Conservation (phyloP, 768 basidiomycete species). For the Strobilomyces confusus region DNA sequence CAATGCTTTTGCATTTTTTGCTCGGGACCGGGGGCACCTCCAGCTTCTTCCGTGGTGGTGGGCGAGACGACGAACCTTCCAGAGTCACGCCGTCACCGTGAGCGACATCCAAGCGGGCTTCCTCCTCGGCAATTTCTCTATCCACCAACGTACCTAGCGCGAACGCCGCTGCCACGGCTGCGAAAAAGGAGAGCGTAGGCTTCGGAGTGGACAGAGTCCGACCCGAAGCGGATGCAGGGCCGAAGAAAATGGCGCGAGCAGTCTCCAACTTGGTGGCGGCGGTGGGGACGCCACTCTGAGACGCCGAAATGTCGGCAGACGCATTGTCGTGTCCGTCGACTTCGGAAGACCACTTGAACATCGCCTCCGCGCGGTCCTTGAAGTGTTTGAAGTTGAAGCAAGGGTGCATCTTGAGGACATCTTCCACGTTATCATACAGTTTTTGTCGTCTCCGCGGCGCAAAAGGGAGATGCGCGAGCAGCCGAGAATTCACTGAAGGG, state of each 20-base stretch:
- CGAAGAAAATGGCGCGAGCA: slow-evolving; percentile 32
- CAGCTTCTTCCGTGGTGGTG: slow-evolving; percentile 20
- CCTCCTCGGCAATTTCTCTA: slow-evolving; percentile 26
- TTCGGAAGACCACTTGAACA: slow-evolving; percentile 41
- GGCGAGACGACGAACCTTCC: slow-evolving; percentile 25
- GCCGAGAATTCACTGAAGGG: slow-evolving; percentile 35
- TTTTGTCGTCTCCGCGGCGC: slow-evolving; percentile 35
- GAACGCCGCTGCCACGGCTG: slow-evolving; percentile 52
- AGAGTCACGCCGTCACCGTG: slow-evolving; percentile 14
- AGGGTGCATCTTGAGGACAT: slow-evolving; percentile 45
- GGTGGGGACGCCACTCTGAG: slow-evolving; percentile 27
- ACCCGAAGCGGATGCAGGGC: slow-evolving; percentile 10
- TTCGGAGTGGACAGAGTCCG: slow-evolving; percentile 12
- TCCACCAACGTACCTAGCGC: slow-evolving; percentile 53
- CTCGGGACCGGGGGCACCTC: slow-evolving; percentile 11
- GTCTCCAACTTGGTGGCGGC: slow-evolving; percentile 22
- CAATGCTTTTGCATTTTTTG: slow-evolving; percentile 26
- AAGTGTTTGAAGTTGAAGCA: slow-evolving; percentile 49
- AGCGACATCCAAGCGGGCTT: slow-evolving; percentile 22
- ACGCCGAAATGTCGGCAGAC: slow-evolving; percentile 6
- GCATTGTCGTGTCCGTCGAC: slow-evolving; percentile 19
- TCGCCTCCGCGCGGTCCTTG: slow-evolving; percentile 39
- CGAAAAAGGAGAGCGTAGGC: slow-evolving; percentile 46
- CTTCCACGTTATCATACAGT: slow-evolving; percentile 37
- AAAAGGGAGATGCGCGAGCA: slow-evolving; percentile 40